Percentiles rank a stretch among this genome's conserved stretches.
phyloP scores from a whole-genome alignment of 2,329 filamentous ascomycete genomes.

The Claviceps capensis region DNA sequence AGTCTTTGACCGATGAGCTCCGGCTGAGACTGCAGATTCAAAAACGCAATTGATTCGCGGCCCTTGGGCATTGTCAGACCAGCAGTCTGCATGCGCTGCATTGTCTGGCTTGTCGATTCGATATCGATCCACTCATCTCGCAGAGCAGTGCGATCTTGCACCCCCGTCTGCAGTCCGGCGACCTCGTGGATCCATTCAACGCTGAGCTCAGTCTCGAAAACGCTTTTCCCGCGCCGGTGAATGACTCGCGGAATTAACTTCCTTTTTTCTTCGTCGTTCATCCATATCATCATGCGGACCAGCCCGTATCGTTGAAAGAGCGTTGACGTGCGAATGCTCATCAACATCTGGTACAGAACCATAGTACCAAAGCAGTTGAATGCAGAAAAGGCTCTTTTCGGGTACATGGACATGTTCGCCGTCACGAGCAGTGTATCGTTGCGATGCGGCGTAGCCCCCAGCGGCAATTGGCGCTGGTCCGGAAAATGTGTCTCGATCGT shows the following conservation, averaged over 20 bases:
- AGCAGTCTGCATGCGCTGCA: slow-evolving; percentile 32
- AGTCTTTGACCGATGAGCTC: slow-evolving; percentile 12
- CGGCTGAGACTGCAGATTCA: slow-evolving; percentile 11
- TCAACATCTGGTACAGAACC: slow-evolving; percentile 48
- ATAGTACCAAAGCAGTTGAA: slow-evolving; percentile 45
- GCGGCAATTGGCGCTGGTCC: slow-evolving; percentile 34
- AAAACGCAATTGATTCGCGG: slow-evolving; percentile 24
- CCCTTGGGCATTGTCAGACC: slow-evolving; percentile 30
- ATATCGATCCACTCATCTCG: slow-evolving; percentile 36
- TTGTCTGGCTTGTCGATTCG: slow-evolving; percentile 25
- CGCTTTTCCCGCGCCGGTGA: slow-evolving; percentile 38
- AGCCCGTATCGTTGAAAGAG: slow-evolving; percentile 65
- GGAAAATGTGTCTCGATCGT: slow-evolving; percentile 37
- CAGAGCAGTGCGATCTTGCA: slow-evolving; percentile 16
- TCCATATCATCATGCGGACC: slow-evolving; percentile 67
- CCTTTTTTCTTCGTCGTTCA: slow-evolving; percentile 45
- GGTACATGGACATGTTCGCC: slow-evolving; percentile 48
- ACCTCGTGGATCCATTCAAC: slow-evolving; percentile 47
- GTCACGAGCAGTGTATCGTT: slow-evolving; percentile 66
- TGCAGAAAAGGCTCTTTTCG: slow-evolving; percentile 32
- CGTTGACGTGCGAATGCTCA: slow-evolving; percentile 39
- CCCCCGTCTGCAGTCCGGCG: slow-evolving; percentile 25
- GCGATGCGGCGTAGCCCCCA: slow-evolving; percentile 28
- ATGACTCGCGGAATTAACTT: slow-evolving; percentile 47
- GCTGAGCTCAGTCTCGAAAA: slow-evolving; percentile 46